Evolutionary conservation across 371 early-diverging fungal species (phyloP), one percentile per base, ranked within the genome.

Genomic region (Syncephalastrum monosporum): DNA sequence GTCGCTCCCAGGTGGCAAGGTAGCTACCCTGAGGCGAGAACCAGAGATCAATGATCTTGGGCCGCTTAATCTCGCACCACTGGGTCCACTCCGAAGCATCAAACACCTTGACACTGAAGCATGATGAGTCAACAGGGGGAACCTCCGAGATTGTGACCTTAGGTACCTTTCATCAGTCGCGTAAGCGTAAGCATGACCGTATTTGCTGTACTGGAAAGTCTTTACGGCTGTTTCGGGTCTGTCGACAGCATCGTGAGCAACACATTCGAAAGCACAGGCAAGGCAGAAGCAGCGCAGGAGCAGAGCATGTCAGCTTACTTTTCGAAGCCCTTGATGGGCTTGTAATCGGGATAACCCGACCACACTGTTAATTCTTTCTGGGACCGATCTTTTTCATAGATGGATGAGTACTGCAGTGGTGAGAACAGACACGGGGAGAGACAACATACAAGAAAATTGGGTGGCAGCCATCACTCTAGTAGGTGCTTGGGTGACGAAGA

Each of bases 1-100:
- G 86, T 45, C 94, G 88, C 68, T 88, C 89, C 91, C 91, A 95
- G 50, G 95, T 94, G 33, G 92, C 86, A 25, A 95, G 52, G 57
- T 87, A 97, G 43, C 83, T 91, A 61, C 93, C 94, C 60, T 83
- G 82, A 54, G 97, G 96, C 16, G 97, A 97, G 67, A 96, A 91
- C 69, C 82, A 91, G 47, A 94, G 82, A 78, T 93, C 95, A 53
- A 93, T 66, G 19, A 93, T 83, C 61, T 86, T 86, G 56, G 79
- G 72, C 56, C 79, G 75, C 23, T 72, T 68, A 52, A 96, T 79
- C 50, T 84, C 88, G 50, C 82, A 84, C n/a, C 88, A 66, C 19
- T 82, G 70, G 45, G 78, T 66, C 59, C 84, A 64, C 10, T 82
- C 82, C 33, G 77, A 60, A 25, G 92, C 88, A 69, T 91, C 83